Evolutionary conservation across 441 rosid genomes (phyloP), one percentile per base, ranked within the genome.

Genomic region (Gossypium schwendimanii): DNA sequence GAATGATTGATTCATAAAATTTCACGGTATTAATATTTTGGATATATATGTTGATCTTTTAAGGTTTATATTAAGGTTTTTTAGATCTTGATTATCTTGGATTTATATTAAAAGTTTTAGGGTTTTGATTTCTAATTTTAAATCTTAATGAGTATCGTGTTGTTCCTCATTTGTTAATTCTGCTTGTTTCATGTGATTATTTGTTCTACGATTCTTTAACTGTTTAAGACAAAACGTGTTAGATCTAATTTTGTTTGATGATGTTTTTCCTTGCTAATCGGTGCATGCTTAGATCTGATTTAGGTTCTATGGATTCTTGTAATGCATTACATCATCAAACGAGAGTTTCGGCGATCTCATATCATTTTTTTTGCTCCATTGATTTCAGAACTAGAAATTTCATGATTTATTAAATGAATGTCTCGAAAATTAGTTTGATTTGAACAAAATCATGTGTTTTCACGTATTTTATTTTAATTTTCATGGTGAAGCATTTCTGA

Each of bases 131-230:
- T 33, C 39, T 33, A 33, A 33, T 33, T 33, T 33, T 33, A 33
- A 33, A 33, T 33, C 39, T 33, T 6, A 33, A 91, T 88, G 59
- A 81, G 84, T 79, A 1, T 49, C 2, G 0, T 36, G 63, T 26
- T 23, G 28, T 41, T 17, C 55, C 8, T 2, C 21, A 5, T 4
- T 36, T 31, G 7, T 41, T 61, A 18, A 58, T 72, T 81, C 55
- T 68, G 47, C 15, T 10, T 24, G 36, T 44, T 44, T 54, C 49
- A 1, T 23, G 3, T 4, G 7, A 36, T 24, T 41, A 4, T 24
- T 20, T 23, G 26, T 23, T 74, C 65, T 81, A 75, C 75, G 57
- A 4, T 59, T 76, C 59, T 28, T 18, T 24, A 17, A 41, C 58
- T 6, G 4, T 44, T 50, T 63, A 17, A n/a, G 73, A 58, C 23